These are phyloP conservation scores for Tetrahymena elliotti DNA, from an alignment of 73 alveolate genomes.

Conservation along the genomic window DNA sequence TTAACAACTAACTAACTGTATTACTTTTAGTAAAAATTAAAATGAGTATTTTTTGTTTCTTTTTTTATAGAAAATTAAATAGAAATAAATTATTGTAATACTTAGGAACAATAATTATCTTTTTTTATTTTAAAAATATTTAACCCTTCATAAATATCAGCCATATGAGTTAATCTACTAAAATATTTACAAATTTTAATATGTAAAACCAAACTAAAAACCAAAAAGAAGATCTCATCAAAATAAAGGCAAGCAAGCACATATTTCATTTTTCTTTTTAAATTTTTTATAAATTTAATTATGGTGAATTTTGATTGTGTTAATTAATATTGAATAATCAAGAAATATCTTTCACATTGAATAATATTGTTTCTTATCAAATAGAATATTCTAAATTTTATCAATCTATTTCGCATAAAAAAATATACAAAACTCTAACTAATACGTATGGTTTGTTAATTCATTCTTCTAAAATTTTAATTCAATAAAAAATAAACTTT, in stretches of 20 bases:
- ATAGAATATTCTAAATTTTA: not conserved
- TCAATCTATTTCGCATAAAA: too few relatives aligned
- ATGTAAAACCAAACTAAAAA: not conserved
- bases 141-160: not conserved
- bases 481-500: too few relatives aligned
- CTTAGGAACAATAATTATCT: not conserved
- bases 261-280: not conserved
- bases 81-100: not conserved
- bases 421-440: too few relatives aligned
- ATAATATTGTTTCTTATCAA: too few relatives aligned
- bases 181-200: not conserved
- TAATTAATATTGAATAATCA: too few relatives aligned
- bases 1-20: not conserved
- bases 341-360: too few relatives aligned
- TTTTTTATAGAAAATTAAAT: not conserved
- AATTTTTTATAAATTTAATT: too few relatives aligned
- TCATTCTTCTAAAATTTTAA: too few relatives aligned
- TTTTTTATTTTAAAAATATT: too few relatives aligned
- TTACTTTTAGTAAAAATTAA: not conserved
- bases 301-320: not conserved
- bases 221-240: not conserved
- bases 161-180: not conserved
- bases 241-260: too few relatives aligned
- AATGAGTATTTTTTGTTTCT: not conserved
- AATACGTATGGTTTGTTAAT: too few relatives aligned